Evolutionary conservation across 371 early-diverging fungal species (phyloP).

Genomic region (Mortierella sp.): DNA sequence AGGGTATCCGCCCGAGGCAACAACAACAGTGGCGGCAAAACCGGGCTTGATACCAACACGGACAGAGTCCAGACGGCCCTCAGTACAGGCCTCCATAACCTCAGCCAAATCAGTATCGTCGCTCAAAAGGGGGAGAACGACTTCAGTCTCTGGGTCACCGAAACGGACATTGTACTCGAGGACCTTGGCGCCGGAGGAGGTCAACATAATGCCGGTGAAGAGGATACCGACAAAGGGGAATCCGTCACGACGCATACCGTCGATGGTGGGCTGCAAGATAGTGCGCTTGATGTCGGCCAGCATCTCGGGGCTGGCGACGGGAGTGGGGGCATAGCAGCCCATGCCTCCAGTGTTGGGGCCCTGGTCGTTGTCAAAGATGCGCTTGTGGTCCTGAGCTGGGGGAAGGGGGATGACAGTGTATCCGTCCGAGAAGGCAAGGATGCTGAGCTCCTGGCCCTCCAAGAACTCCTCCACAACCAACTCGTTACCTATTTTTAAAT

Average conservation of each 20-base stretch:
- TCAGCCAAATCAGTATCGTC: slow-evolving; percentile 90
- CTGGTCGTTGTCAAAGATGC: slow-evolving; percentile 91
- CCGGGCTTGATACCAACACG: slow-evolving; percentile 78
- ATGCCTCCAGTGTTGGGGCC: slow-evolving; percentile 99
- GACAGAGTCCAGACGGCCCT: slow-evolving; percentile 94
- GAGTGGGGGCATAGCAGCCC: slow-evolving; percentile 98
- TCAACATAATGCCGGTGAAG: slow-evolving; percentile 97
- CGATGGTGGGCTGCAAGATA: slow-evolving; percentile 91
- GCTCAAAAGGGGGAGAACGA: slow-evolving; percentile 90
- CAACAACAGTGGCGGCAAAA: slow-evolving; percentile 92
- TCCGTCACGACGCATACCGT: slow-evolving; percentile 96
- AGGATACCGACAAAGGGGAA: slow-evolving; percentile 97
- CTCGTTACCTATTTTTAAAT: slow-evolving; percentile 67
- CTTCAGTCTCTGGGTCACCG: slow-evolving; percentile 98
- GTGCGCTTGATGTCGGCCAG: slow-evolving; percentile 81
- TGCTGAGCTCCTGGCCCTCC: slow-evolving; percentile 92
- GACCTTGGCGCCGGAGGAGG: slow-evolving; percentile 89
- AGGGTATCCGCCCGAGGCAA: slow-evolving; percentile 96
- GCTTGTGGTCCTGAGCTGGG: slow-evolving; percentile 98
- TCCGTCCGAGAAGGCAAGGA: slow-evolving; percentile 96
- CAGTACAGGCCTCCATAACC: slow-evolving; percentile 89
- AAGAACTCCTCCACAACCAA: slow-evolving; percentile 97
- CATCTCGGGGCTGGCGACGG: slow-evolving; percentile 86
- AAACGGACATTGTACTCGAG: slow-evolving; percentile 98
- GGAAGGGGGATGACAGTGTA: slow-evolving; percentile 92